phyloP scores from a whole-genome alignment of 805 yeast species.

The Starmerella floricola region DNA sequence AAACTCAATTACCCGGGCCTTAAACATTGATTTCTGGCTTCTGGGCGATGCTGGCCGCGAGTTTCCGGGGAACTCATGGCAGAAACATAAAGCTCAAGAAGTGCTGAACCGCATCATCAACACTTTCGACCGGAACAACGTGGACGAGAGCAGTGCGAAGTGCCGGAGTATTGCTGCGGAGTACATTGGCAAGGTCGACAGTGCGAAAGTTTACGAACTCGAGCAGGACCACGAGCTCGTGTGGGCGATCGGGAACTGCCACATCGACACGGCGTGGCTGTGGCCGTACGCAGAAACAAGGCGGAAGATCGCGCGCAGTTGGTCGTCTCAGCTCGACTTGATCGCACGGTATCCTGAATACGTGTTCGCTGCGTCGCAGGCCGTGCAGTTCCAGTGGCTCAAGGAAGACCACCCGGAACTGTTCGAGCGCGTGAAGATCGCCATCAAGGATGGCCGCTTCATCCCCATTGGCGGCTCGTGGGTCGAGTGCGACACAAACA shows the following conservation, averaged over 20 bases:
- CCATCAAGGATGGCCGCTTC: conserved; percentile 60
- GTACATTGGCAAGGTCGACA: conserved; percentile 59
- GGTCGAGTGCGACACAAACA: conserved; percentile 94
- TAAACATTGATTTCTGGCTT: conserved; percentile 74
- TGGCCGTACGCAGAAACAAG: conserved; percentile 99
- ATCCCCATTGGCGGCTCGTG: conserved; percentile 93
- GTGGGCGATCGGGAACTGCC: conserved; percentile 85
- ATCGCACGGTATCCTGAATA: conserved; percentile 86
- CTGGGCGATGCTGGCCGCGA: conserved; percentile 87
- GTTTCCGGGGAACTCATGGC: conserved; percentile 61
- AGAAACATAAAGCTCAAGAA: conserved; percentile 69
- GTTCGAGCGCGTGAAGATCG: conserved; percentile 46
- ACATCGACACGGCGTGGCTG: conserved; percentile 95
- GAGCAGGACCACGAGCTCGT: conserved; percentile 34
- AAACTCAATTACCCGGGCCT: conserved; percentile 63
- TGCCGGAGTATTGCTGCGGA: conserved; percentile 57
- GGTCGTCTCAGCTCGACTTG: conserved; percentile 83
- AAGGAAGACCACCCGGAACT: conserved; percentile 74
- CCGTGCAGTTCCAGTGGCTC: conserved; percentile 92
- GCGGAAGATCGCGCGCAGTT: conserved; percentile 82
- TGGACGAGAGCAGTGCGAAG: conserved; percentile 38
- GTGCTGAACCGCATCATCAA: conserved; percentile 77
- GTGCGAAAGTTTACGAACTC: conserved; percentile 42
- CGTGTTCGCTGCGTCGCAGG: conserved; percentile 88
- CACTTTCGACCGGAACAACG: conserved; percentile 59